Base-by-base conservation (phyloP, 768 basidiomycete genomes). In the Suillus subalutaceus region DNA sequence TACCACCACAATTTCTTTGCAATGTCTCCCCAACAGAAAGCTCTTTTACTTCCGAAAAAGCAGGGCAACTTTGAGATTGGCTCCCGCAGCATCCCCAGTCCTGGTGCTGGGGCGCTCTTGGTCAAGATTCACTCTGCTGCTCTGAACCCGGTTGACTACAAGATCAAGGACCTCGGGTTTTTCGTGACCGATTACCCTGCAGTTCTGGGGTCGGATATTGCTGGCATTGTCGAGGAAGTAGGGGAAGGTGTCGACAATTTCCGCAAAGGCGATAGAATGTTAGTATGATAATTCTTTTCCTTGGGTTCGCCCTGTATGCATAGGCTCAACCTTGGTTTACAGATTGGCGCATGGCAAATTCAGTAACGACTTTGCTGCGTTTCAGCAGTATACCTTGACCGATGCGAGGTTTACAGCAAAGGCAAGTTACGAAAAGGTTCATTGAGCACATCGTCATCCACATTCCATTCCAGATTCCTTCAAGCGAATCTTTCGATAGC, bases 101-200 rank as follows among this genome's bases (percentile, higher is more conserved):
- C 83, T 0, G 78, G 78, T 0, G 68, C 72, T 6, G 79, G 79
- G 8, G 75, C 85, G 66, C 64, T 85, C 15, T 74, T 86, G 53
- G 75, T 85, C 65, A 80, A 81, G 65, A 62, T 83, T 55, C 70
- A 79, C 43, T 69, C 81, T 0, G 70, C 74, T 4, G 82, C 77
- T 1, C 76, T 87, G 12, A 85, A 87, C 68, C 86, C 85, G 6
- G 69, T 81, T 40, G 84, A 81, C 71, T 85, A 81, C 15, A 77
- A 77, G 70, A 75, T 81, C 23, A 77, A 75, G 50, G 64, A 71
- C 53, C 67, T 67, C 52, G 80, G 78, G 5, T 26, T 68, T 0
- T 74, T 80, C 61, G 61, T 79, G 20, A 70, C 79, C 3, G 63
- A 72, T 4, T 85, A 68, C 67, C 84, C 81, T 6, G 72, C 74